A percentile compares a stretch with the other conserved stretches of the same genome.
These are phyloP conservation scores for Fusarium chaquense DNA, from an alignment of 2,329 filamentous ascomycete species.

Conservation along the genomic window DNA sequence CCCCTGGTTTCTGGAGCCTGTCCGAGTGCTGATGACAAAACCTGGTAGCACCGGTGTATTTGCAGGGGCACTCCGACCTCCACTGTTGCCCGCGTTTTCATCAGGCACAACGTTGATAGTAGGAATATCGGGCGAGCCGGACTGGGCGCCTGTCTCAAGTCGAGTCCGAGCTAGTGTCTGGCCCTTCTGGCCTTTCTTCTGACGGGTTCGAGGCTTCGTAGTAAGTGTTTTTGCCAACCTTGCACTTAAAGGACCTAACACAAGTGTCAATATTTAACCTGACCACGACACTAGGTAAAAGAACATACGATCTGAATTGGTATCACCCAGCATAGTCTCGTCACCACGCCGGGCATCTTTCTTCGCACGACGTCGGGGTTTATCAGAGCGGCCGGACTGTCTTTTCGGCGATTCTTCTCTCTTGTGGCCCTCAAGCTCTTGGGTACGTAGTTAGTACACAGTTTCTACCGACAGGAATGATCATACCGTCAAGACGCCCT, in stretches of 20 bases:
- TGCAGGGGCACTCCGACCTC: background rate
- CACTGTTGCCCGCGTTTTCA: background rate
- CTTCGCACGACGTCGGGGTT: slow-evolving; percentile 9
- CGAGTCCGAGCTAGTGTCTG: background rate
- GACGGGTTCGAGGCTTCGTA: background rate
- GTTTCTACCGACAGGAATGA: no score
- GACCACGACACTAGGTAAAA: background rate
- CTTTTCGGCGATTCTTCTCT: background rate
- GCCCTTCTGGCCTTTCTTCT: background rate
- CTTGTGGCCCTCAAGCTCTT: slow-evolving; percentile 4
- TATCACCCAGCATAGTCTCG: background rate
- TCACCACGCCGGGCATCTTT: background rate
- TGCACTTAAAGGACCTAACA: background rate
- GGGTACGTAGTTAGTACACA: background rate
- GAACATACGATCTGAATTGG: slow-evolving; percentile 2
- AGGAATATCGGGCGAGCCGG: background rate
- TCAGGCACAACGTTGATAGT: background rate
- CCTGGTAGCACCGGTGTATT: slow-evolving; percentile 13
- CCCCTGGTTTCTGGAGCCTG: background rate
- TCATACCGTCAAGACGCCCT: slow-evolving; percentile 30
- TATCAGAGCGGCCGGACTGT: background rate
- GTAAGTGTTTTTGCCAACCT: slow-evolving; percentile 20
- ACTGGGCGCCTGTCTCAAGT: background rate
- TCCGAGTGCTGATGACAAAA: slow-evolving; percentile 32
- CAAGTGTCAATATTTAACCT: background rate